These are phyloP conservation scores for Nigrospora oryzae DNA, from an alignment of 2,329 filamentous ascomycete species.

Conservation along the genomic window DNA sequence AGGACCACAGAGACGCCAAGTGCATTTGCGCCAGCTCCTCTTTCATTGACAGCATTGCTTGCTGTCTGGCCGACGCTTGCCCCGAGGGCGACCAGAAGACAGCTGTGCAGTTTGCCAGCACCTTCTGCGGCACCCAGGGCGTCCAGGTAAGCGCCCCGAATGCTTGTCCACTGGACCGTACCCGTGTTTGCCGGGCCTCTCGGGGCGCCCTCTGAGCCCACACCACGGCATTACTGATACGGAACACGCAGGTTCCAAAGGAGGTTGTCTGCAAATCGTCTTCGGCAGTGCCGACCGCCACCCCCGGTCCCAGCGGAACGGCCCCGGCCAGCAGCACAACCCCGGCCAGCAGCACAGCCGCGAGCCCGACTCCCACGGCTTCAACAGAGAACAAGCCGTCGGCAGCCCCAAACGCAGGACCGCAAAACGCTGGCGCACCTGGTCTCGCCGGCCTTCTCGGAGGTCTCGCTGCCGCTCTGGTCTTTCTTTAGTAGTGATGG, in stretches of 20 bases:
- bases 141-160: slow-evolving; percentile 14
- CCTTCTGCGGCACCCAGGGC: slow-evolving; percentile 21
- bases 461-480: slow-evolving; percentile 12
- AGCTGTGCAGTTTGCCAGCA: slow-evolving; percentile 21
- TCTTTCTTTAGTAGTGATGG: slow-evolving; percentile 3
- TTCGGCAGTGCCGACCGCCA: not conserved
- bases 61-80: slow-evolving; percentile 39
- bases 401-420: too few species aligned
- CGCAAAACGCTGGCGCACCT: not conserved
- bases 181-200: too few species aligned
- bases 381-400: slow-evolving; percentile 1
- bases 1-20: slow-evolving; percentile 24
- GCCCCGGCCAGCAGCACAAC: slow-evolving; percentile 4
- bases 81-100: slow-evolving; percentile 24
- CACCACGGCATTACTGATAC: too few species aligned
- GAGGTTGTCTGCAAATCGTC: slow-evolving; percentile 1
- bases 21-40: slow-evolving; percentile 38
- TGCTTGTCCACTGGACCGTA: not conserved
- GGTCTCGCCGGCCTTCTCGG: not conserved
- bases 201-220: too few species aligned
- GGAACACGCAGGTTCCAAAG: not conserved
- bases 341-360: not conserved
- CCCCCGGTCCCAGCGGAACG: slow-evolving; percentile 4
- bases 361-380: not conserved
- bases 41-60: slow-evolving; percentile 38